These are phyloP conservation scores for Russula brevipes DNA, from an alignment of 768 basidiomycete species.

Conservation along the genomic window DNA sequence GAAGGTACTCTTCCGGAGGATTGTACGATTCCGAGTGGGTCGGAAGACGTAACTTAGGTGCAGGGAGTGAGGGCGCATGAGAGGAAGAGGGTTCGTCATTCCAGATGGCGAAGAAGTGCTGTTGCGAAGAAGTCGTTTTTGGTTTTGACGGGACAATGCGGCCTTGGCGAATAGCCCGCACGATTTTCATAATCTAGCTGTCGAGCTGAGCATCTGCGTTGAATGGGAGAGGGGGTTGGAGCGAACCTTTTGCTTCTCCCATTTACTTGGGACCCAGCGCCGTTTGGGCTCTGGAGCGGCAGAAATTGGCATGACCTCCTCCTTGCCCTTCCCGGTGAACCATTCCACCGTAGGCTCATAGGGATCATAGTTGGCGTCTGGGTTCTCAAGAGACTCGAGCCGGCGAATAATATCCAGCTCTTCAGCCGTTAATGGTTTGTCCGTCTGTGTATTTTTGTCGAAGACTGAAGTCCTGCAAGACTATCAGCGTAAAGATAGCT, in stretches of 20 bases:
- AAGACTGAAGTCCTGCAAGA: conserved; percentile 78
- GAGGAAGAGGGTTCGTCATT: conserved; percentile 65
- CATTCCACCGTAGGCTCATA: conserved; percentile 93
- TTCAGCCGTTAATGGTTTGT: conserved; percentile 80
- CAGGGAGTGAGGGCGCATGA: conserved; percentile 83
- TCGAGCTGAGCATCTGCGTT: not conserved
- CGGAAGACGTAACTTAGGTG: conserved; percentile 85
- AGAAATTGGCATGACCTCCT: conserved; percentile 90
- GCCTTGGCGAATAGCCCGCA: conserved; percentile 95
- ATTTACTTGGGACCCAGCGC: conserved; percentile 95
- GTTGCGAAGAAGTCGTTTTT: conserved; percentile 56
- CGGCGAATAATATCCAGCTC: conserved; percentile 94
- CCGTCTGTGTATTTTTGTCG: conserved; percentile 80
- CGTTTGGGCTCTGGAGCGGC: conserved; percentile 92
- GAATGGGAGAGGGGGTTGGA: not conserved
- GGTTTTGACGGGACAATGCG: conserved; percentile 90
- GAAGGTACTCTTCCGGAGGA: conserved; percentile 94
- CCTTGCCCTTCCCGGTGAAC: conserved; percentile 95
- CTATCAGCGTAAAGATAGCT: not conserved
- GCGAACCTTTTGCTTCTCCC: conserved; percentile 96
- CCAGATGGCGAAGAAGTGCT: conserved; percentile 87
- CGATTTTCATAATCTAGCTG: conserved; percentile 94
- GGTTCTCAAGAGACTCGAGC: conserved; percentile 86
- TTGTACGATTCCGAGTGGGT: conserved; percentile 98
- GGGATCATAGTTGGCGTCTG: conserved; percentile 84